Evolutionary conservation across 1,284 basidiomycete species (phyloP).

Genomic region (Cutaneotrichosporon cutaneum): DNA sequence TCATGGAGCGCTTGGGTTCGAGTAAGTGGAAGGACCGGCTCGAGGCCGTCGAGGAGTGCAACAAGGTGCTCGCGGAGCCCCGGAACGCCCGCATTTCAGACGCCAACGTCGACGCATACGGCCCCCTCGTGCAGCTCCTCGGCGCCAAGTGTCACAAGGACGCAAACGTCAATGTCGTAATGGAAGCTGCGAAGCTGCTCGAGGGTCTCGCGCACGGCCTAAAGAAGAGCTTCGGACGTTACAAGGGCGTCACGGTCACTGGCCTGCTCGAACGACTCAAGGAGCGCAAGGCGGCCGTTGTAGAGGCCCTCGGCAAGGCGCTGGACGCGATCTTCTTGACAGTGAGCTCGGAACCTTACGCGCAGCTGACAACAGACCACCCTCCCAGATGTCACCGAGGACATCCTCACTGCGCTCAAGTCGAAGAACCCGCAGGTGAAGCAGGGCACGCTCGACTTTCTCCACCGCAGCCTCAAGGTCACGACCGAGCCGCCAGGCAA

Average conservation of each 20-base stretch:
- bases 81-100: constrained; percentile 76
- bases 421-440: constrained; percentile 98
- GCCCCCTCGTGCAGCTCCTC: constrained; percentile 58
- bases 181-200: constrained; percentile 79
- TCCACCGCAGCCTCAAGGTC: constrained; percentile 71
- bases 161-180: constrained; percentile 94
- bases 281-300: constrained; percentile 86
- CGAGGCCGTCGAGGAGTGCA: constrained; percentile 82
- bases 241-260: constrained; percentile 71
- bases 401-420: constrained; percentile 72
- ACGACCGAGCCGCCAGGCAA: constrained; percentile 65
- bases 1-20: constrained; percentile 73
- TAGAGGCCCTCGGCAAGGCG: constrained; percentile 82
- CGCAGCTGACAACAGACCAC: constrained; percentile 60
- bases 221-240: constrained; percentile 69
- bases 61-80: constrained; percentile 64
- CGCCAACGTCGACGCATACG: constrained; percentile 57
- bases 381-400: constrained; percentile 78
- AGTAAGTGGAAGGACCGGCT: constrained; percentile 99
- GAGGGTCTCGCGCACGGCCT: constrained; percentile 84
- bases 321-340: constrained; percentile 86
- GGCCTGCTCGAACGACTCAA: constrained; percentile 88
- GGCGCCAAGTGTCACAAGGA: constrained; percentile 82
- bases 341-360: constrained; percentile 61
- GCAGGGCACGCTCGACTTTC: constrained; percentile 86